Evolutionary conservation across 1,284 basidiomycete species (phyloP).

Genomic region (Gomphus sp.): DNA sequence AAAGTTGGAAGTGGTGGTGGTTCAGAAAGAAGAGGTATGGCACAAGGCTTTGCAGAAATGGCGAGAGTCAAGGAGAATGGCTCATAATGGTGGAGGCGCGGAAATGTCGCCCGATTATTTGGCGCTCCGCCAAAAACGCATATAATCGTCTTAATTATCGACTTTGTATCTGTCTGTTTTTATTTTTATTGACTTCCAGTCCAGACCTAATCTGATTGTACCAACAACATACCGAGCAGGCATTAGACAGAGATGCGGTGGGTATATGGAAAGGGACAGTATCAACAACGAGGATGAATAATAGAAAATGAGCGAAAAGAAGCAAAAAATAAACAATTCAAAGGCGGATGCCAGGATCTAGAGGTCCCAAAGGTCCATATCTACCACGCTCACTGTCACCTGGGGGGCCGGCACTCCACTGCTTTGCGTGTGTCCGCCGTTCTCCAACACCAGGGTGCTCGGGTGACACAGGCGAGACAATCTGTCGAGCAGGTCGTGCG

Average conservation of each 20-base stretch:
- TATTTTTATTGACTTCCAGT: background rate
- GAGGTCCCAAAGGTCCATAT: slow-evolving; percentile 71
- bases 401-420: slow-evolving; percentile 32
- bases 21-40: background rate
- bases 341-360: slow-evolving; percentile 47
- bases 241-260: background rate
- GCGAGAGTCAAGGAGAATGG: background rate
- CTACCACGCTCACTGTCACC: slow-evolving; percentile 27
- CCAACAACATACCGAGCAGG: background rate
- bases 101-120: background rate
- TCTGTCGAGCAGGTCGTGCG: slow-evolving; percentile 32
- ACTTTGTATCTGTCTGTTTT: background rate
- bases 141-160: background rate
- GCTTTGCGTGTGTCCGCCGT: slow-evolving; percentile 33
- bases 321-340: slow-evolving; percentile 14
- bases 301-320: background rate
- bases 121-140: background rate
- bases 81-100: background rate
- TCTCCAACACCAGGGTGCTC: slow-evolving; percentile 27
- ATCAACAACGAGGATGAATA: background rate
- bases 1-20: background rate
- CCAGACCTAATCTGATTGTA: background rate
- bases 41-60: background rate
- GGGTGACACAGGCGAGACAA: slow-evolving; percentile 31
- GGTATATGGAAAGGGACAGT: slow-evolving; percentile 4